Evolutionary conservation across 1,284 basidiomycete genomes (phyloP), one percentile per base, ranked within the genome.

Genomic region (Sanguinoderma infundibulare): DNA sequence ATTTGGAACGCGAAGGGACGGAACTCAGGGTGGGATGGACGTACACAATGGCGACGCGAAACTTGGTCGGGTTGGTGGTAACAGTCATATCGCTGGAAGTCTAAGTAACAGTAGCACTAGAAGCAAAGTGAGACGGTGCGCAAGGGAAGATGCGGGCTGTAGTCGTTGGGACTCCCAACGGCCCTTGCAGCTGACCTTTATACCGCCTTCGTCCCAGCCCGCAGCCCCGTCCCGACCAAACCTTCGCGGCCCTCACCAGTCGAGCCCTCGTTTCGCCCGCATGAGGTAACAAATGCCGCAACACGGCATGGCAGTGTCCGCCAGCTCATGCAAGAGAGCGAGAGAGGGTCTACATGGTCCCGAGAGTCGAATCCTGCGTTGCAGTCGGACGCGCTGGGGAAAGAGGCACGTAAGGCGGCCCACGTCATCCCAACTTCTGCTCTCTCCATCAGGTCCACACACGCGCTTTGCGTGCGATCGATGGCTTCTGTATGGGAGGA

Each of bases 1-100:
- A 4, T 20, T 42, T 8, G 17, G 5, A 20, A 8, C 20, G 17
- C 5, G 5, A 3, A 26, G 5, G 6, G 8, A 14, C 36, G n/a
- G 8, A 24, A 1, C 12, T 30, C 2, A 12, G 22, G 3, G 14
- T 20, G n/a, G 28, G n/a, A n/a, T 1, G 7, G 8, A 39, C 55
- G 24, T 28, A 56, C 55, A 56, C 22, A 24, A 56, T 56, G 17
- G 55, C 55, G 17, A 56, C 44, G 22, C 55, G 55, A 26, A 56
- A n/a, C 24, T 56, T 56, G 35, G 7, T 17, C 6, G 53, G 22
- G 39, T 30, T 49, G 46, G 17, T 49, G 46, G 32, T 9, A 14
- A 32, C 28, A 10, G 46, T 24, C 46, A 49, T 49, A 17, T 49
- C 17, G 36, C 17, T 26, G 14, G 10, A n/a, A n/a, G 6, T 35